Conservation (phyloP, 768 basidiomycete genomes). For the Lactarius akahatsu region DNA sequence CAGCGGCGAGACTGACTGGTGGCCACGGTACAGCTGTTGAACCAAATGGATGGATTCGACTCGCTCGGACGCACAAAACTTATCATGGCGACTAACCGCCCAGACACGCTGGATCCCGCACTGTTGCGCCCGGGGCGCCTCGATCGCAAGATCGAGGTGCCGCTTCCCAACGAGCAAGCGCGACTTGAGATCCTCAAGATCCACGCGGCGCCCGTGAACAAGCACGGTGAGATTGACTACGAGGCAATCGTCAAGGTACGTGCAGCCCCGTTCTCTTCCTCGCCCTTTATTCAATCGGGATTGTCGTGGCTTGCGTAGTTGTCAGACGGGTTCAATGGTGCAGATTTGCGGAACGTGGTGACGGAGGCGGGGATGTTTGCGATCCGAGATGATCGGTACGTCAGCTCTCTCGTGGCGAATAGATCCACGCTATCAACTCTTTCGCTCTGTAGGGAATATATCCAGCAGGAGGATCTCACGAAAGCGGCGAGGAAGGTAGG, state of each 20-base stretch:
- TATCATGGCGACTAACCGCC: constrained; percentile 99
- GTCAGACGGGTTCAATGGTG: constrained; percentile 93
- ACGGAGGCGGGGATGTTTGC: constrained; percentile 99
- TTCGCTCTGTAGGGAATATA: constrained; percentile 61
- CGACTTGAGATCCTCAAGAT: constrained; percentile 97
- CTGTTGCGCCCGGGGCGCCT: constrained; percentile 93
- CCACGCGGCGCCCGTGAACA: constrained; percentile 91
- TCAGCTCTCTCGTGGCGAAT: constrained; percentile 3
- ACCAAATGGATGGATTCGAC: constrained; percentile 99
- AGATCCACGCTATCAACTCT: constrained; percentile 3
- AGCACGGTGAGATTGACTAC: constrained; percentile 93
- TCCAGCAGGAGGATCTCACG: constrained; percentile 92
- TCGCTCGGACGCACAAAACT: constrained; percentile 93
- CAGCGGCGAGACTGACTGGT: neutral
- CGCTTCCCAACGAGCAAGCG: constrained; percentile 95
- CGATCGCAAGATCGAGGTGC: constrained; percentile 97
- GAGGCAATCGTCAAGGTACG: constrained; percentile 94
- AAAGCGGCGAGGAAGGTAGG: constrained; percentile 95
- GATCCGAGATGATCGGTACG: constrained; percentile 89
- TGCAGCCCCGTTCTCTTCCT: constrained; percentile 11
- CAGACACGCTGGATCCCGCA: constrained; percentile 96
- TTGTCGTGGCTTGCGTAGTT: constrained; percentile 45
- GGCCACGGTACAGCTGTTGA: constrained; percentile 63
- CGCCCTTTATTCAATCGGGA: neutral
- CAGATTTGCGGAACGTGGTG: constrained; percentile 91